Percentiles rank a stretch among this genome's conserved stretches.
These are phyloP conservation scores for Lachancea waltii DNA, from an alignment of 805 yeast species.

Conservation along the genomic window DNA sequence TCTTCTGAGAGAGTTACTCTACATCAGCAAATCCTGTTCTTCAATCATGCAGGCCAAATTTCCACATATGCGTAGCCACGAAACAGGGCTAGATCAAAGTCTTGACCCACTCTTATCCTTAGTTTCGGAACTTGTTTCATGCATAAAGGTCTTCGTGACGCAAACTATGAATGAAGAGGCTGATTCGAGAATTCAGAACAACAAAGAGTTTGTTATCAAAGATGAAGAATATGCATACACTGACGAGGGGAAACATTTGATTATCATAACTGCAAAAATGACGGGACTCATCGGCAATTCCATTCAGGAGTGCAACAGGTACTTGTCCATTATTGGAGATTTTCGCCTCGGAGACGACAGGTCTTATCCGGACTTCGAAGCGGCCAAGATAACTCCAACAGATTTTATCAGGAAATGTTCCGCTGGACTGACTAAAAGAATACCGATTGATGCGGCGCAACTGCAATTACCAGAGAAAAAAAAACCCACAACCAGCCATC, in stretches of 20 bases:
- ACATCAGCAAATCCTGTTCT: slow-evolving; percentile 47
- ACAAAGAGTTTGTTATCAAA: slow-evolving; percentile 17
- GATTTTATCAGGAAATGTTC: slow-evolving; percentile 58
- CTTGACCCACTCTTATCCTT: slow-evolving; percentile 53
- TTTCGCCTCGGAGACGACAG: slow-evolving; percentile 54
- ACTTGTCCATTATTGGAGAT: slow-evolving; percentile 57
- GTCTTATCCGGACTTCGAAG: slow-evolving; percentile 58
- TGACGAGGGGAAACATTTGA: slow-evolving; percentile 59
- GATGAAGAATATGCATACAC: slow-evolving; percentile 47
- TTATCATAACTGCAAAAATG: slow-evolving; percentile 55
- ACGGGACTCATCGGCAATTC: slow-evolving; percentile 47
- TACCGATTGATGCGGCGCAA: slow-evolving; percentile 19
- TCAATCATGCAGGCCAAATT: slow-evolving; percentile 27
- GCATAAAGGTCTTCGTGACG: slow-evolving; percentile 56
- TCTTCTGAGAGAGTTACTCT: slow-evolving; percentile 54
- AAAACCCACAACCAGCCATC: slow-evolving; percentile 3
- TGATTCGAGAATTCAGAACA: slow-evolving; percentile 12
- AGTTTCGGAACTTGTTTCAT: slow-evolving; percentile 58
- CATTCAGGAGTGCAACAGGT: slow-evolving; percentile 43
- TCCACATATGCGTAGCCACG: slow-evolving; percentile 26
- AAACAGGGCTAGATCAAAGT: slow-evolving; percentile 33
- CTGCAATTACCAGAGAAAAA: neutral
- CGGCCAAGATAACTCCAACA: slow-evolving; percentile 50
- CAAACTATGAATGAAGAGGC: slow-evolving; percentile 42
- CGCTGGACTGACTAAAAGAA: slow-evolving; percentile 45